Percentiles rank a stretch among this genome's conserved stretches.
Evolutionary conservation across 768 basidiomycete genomes (phyloP).

Genomic region (Wakefieldia striispora): DNA sequence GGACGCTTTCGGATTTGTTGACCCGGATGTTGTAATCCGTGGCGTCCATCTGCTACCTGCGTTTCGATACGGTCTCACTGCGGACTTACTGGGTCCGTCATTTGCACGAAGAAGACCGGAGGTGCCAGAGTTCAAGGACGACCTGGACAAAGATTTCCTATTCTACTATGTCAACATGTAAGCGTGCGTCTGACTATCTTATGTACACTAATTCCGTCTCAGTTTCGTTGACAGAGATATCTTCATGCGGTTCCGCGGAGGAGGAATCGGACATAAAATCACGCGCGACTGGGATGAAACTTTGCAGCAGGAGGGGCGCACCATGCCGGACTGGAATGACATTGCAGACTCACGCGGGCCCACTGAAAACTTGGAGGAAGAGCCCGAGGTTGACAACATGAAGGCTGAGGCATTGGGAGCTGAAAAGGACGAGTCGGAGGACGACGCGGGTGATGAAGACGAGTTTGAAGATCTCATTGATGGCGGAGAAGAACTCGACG

Average conservation of each 20-base stretch:
- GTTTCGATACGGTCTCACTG: conserved; percentile 26
- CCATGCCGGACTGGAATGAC: too few species aligned
- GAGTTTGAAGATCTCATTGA: not conserved
- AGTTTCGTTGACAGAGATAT: conserved; percentile 2
- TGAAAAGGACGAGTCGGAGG: too few species aligned
- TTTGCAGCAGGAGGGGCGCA: not conserved
- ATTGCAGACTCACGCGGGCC: too few species aligned
- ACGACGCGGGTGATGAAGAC: not conserved
- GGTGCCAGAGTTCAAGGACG: too few species aligned
- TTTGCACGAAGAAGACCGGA: not conserved
- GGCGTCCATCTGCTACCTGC: conserved; percentile 23
- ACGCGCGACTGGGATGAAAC: conserved; percentile 10
- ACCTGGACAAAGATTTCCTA: conserved; percentile 19
- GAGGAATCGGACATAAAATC: conserved; percentile 30
- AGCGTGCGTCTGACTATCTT: too few species aligned
- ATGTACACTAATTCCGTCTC: not conserved
- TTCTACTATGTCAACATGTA: conserved; percentile 36
- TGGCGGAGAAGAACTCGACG: conserved; percentile 7
- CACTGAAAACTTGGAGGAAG: too few species aligned
- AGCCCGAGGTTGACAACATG: too few species aligned
- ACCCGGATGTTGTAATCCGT: too few species aligned
- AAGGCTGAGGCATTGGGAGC: too few species aligned
- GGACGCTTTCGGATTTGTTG: too few species aligned
- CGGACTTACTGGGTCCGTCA: conserved; percentile 2
- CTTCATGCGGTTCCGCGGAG: conserved; percentile 29